Conservation (phyloP, 2,329 filamentous ascomycete genomes). For the Aspergillus amoenus region DNA sequence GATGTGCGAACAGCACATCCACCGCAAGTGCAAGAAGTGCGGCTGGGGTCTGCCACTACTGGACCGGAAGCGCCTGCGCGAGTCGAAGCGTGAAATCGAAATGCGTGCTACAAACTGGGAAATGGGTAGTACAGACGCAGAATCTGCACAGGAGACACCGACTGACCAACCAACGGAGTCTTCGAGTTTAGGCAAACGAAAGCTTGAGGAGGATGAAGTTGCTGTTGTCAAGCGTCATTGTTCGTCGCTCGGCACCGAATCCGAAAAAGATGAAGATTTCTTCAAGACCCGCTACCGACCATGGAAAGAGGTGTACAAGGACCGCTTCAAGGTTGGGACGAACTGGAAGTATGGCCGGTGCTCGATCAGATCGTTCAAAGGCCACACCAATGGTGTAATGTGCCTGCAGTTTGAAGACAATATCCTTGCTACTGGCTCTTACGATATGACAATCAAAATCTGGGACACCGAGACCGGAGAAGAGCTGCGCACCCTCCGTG, state of each 20-base stretch:
- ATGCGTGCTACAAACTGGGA: constrained; percentile 62
- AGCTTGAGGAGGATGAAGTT: constrained; percentile 28
- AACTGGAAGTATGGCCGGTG: constrained; percentile 98
- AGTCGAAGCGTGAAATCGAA: constrained; percentile 83
- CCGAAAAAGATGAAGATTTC: constrained; percentile 45
- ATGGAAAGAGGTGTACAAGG: constrained; percentile 97
- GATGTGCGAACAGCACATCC: constrained; percentile 97
- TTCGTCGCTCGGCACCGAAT: constrained; percentile 19
- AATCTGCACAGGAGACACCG: constrained; percentile 3
- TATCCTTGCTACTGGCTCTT: constrained; percentile 89
- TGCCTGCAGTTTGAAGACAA: constrained; percentile 80
- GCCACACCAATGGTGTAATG: constrained; percentile 85
- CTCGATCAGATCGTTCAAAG: constrained; percentile 78
- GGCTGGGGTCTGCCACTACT: constrained; percentile 91
- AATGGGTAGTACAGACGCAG: constrained; percentile 54
- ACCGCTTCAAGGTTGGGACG: constrained; percentile 89
- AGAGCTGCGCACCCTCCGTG: constrained; percentile 78
- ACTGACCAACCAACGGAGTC: constrained; percentile 7
- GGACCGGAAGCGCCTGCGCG: constrained; percentile 82
- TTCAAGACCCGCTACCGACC: constrained; percentile 60
- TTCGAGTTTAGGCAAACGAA: constrained; percentile 24
- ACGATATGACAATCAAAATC: constrained; percentile 91
- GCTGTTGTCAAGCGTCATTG: constrained; percentile 34
- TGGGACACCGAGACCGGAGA: constrained; percentile 91
- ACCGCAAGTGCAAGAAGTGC: constrained; percentile 89